These are phyloP conservation scores for Xylaria grammica DNA, from an alignment of 495 filamentous ascomycete genomes.

Conservation along the genomic window DNA sequence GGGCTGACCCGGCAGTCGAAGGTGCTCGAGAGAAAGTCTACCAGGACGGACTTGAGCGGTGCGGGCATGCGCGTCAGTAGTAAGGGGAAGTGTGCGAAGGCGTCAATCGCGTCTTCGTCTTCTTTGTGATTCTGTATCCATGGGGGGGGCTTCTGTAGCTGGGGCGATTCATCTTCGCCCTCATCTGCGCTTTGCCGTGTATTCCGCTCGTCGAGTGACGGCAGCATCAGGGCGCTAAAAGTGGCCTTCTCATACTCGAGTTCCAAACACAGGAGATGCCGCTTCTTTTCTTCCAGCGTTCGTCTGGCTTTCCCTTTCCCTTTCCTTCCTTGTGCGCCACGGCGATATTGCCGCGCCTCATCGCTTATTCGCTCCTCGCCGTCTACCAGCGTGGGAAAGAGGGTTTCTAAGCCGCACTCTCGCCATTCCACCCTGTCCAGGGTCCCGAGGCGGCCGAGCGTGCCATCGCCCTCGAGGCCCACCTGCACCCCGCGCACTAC, in stretches of 20 bases:
- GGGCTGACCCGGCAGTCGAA: conserved; percentile 56
- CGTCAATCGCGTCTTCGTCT: not conserved
- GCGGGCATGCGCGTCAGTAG: conserved; percentile 53
- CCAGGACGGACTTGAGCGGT: conserved; percentile 43
- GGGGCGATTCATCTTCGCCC: not conserved
- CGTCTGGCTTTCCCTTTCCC: not conserved
- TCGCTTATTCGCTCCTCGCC: not conserved
- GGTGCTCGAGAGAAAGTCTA: conserved; percentile 49
- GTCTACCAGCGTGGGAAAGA: conserved; percentile 29
- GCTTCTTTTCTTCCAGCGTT: conserved; percentile 3
- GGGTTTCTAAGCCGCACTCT: conserved; percentile 29
- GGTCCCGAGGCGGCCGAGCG: conserved; percentile 44
- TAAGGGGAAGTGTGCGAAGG: conserved; percentile 47
- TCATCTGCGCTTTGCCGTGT: not conserved
- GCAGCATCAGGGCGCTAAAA: conserved; percentile 48
- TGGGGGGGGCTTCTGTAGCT: conserved; percentile 3
- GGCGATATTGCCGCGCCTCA: conserved; percentile 15
- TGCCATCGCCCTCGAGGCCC: conserved; percentile 35
- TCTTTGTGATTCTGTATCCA: conserved; percentile 29
- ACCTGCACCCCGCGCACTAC: conserved; percentile 56
- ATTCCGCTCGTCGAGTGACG: conserved; percentile 25
- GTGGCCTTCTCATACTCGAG: conserved; percentile 48
- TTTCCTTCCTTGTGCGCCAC: not conserved
- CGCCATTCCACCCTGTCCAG: conserved; percentile 44
- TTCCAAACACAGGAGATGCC: conserved; percentile 38